Percentiles rank a stretch among this genome's conserved stretches.
Conservation (phyloP, 805 yeast genomes). For the Saccharomycopsis amapae region DNA sequence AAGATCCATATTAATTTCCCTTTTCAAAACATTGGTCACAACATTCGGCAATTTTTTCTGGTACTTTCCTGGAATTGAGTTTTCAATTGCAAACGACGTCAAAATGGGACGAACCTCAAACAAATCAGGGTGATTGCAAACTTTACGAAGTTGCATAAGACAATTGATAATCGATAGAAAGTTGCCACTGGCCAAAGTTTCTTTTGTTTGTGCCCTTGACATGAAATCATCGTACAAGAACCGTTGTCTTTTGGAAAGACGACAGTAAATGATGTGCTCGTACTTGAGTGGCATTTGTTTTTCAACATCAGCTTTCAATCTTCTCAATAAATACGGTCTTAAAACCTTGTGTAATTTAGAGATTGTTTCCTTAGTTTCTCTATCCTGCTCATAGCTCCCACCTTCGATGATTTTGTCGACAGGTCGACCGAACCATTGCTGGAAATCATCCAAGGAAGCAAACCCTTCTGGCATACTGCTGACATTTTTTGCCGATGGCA, state of each 20-base stretch:
- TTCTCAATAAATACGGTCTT: constrained; percentile 84
- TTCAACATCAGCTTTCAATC: constrained; percentile 94
- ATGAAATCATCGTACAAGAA: constrained; percentile 91
- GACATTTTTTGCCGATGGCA: constrained; percentile 78
- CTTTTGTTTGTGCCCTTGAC: constrained; percentile 93
- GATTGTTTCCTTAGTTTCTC: constrained; percentile 79
- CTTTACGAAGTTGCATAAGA: constrained; percentile 94
- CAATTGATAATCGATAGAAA: constrained; percentile 93
- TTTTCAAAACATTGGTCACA: constrained; percentile 36
- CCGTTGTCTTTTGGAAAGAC: constrained; percentile 87
- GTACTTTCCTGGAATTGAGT: constrained; percentile 43
- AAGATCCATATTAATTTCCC: constrained; percentile 41
- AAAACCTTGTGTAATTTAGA: constrained; percentile 85
- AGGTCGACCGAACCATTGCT: constrained; percentile 98
- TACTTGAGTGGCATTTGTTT: constrained; percentile 98
- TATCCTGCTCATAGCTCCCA: constrained; percentile 51
- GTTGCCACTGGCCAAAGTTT: constrained; percentile 89
- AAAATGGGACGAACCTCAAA: constrained; percentile 94
- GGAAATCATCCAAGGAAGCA: constrained; percentile 93
- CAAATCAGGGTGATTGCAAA: constrained; percentile 82
- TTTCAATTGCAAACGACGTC: constrained; percentile 76
- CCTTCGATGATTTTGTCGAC: constrained; percentile 88
- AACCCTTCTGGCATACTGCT: constrained; percentile 89
- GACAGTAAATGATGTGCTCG: constrained; percentile 90
- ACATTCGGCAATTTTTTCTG: constrained; percentile 31